Percentiles rank a stretch among this genome's conserved stretches.
Evolutionary conservation across 441 rosid species (phyloP).

Genomic region (Sinapis alba): DNA sequence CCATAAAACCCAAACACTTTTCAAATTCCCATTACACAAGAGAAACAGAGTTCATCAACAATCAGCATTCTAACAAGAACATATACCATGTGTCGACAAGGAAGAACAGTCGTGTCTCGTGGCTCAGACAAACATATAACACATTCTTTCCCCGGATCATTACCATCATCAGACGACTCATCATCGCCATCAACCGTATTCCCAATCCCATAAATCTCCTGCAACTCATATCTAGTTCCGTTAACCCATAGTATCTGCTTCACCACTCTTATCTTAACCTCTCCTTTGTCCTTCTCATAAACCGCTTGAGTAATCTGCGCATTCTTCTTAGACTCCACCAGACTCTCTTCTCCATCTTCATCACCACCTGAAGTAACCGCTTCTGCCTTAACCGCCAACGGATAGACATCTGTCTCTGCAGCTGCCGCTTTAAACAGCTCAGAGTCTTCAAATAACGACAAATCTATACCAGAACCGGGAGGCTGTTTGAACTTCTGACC

Average conservation of each 20-base stretch:
- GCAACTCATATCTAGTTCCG: slow-evolving; percentile 74
- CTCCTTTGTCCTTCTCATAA: slow-evolving; percentile 83
- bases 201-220: slow-evolving; percentile 93
- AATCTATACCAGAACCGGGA: slow-evolving; percentile 75
- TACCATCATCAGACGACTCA: slow-evolving; percentile 52
- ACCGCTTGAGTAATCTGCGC: too few species aligned
- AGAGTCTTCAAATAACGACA: slow-evolving; percentile 52
- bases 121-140: slow-evolving; percentile 95
- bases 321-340: too few species aligned
- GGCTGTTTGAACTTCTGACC: slow-evolving; percentile 84
- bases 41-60: too few species aligned
- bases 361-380: slow-evolving; percentile 48
- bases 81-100: slow-evolving; percentile 90
- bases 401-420: slow-evolving; percentile 52
- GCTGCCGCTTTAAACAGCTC: slow-evolving; percentile 50
- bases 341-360: slow-evolving; percentile 46
- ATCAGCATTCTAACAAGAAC: too few species aligned
- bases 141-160: slow-evolving; percentile 89
- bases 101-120: slow-evolving; percentile 88
- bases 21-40: too few species aligned
- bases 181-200: slow-evolving; percentile 70
- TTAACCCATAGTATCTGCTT: slow-evolving; percentile 88
- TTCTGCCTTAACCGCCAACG: slow-evolving; percentile 85
- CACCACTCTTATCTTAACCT: slow-evolving; percentile 60
- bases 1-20: neutral